Base-by-base conservation (phyloP, 2,329 filamentous ascomycete genomes). In the Aspergillus sp. region DNA sequence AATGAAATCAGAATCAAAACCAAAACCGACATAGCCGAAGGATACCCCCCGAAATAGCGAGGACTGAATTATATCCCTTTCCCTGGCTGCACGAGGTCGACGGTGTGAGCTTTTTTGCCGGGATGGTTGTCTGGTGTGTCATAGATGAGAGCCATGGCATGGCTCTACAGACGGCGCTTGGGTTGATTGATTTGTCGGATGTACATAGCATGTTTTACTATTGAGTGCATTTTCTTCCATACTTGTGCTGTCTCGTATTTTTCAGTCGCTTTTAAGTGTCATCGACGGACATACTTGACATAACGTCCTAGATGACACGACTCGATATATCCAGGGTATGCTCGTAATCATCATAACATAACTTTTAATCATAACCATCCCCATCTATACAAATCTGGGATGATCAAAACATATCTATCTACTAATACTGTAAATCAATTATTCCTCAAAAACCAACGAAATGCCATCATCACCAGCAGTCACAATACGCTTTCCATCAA, bases 401-500 rank as follows among this genome's bases (percentile, higher is more conserved):
- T 19, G 19, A 19, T 19, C 19, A 19, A 19, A 37, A 37, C 2
- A 26, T 8, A 27, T 7, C 7, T 5, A 31, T 30, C 8, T 32
- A 32, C 8, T 32, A 30, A 31, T 42, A 11, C 2, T 27, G 31
- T 27, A 37, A 37, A 37, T 11, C 27, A 19, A 19, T 48, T 57
- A 65, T 40, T 70, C 67, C 48, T 70, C 68, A 50, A 74, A 75
- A 27, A 75, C 65, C 42, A 75, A 55, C 5, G 67, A 60, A 43
- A 75, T 64, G 7, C 68, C 68, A 57, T 98, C 93, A 69, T 98
- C 93, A 26, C 93, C 93, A 2, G 90, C 93, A 5, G 93, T 97
- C 5, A 95, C 78, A 39, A 97, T 74, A 52, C 83, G 77, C 65
- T 83, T 80, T 0, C 88, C 88, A 62, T 83, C 77, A 6, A 83